Conservation (phyloP, 1,139 yeast species). For the Candida dubliniensis region DNA sequence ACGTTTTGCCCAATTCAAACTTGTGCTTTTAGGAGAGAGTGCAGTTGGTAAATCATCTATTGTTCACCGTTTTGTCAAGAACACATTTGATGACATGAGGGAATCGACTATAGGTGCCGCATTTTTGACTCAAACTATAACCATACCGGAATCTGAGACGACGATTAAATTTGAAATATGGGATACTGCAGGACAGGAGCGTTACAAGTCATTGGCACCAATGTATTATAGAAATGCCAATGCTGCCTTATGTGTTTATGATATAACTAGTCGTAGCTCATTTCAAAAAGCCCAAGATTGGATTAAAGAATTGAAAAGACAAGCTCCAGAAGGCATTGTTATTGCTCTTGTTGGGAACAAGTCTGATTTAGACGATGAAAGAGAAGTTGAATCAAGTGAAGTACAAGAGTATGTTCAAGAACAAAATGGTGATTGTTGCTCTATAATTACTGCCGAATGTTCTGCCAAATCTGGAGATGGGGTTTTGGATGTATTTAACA, state of each 20-base stretch:
- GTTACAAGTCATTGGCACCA: conserved; percentile 48
- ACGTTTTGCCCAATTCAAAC: conserved; percentile 42
- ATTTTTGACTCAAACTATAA: conserved; percentile 85
- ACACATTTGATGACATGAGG: conserved; percentile 89
- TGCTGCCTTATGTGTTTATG: conserved; percentile 39
- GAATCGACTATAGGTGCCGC: conserved; percentile 99
- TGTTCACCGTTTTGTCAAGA: conserved; percentile 51
- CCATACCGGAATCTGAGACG: conserved; percentile 34
- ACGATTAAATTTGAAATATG: conserved; percentile 47
- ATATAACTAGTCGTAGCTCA: conserved; percentile 51
- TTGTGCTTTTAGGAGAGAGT: conserved; percentile 48
- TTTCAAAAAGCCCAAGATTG: conserved; percentile 89
- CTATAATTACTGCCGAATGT: conserved; percentile 39
- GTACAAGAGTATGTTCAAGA: conserved; percentile 36
- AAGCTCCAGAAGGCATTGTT: conserved; percentile 80
- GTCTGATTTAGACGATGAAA: conserved; percentile 59
- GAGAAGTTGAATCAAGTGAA: conserved; percentile 46
- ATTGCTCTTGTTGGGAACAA: conserved; percentile 91
- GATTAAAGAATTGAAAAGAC: conserved; percentile 93
- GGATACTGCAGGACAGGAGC: conserved; percentile 55
- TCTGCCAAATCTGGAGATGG: conserved; percentile 52
- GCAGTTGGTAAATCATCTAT: conserved; percentile 52
- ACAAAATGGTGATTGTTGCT: conserved; percentile 24
- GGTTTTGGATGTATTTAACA: conserved; percentile 42
- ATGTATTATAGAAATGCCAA: conserved; percentile 51